These are phyloP conservation scores for Pulveroboletus sp. DNA, from an alignment of 768 basidiomycete genomes.

Conservation along the genomic window DNA sequence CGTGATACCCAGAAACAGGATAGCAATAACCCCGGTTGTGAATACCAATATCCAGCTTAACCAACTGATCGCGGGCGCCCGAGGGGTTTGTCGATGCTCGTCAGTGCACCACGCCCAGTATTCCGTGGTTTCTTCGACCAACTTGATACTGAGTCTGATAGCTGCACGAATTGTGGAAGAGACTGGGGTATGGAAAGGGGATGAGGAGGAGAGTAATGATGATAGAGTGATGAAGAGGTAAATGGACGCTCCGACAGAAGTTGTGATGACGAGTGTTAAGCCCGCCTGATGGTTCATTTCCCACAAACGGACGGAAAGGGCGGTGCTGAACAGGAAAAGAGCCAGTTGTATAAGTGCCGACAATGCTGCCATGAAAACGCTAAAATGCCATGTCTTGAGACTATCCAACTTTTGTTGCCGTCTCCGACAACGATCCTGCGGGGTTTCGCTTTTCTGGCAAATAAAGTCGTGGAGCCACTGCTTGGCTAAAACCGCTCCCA, in stretches of 20 bases:
- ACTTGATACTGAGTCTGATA: background rate
- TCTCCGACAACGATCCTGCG: slow-evolving; percentile 11
- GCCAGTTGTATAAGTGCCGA: slow-evolving; percentile 21
- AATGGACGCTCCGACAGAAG: slow-evolving; percentile 11
- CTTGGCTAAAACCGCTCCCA: slow-evolving; percentile 19
- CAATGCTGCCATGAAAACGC: slow-evolving; percentile 9
- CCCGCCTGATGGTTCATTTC: slow-evolving; percentile 5
- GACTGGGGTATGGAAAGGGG: slow-evolving; percentile 19
- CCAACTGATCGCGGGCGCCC: background rate
- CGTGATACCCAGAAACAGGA: background rate
- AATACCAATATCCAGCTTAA: background rate
- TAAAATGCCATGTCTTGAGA: slow-evolving; percentile 18
- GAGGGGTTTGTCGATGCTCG: background rate
- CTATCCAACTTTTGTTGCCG: slow-evolving; percentile 17
- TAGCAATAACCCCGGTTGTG: background rate
- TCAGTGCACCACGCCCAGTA: slow-evolving; percentile 4
- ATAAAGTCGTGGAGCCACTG: slow-evolving; percentile 14
- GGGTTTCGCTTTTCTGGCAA: slow-evolving; percentile 10
- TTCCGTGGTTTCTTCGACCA: background rate
- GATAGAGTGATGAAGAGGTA: slow-evolving; percentile 17
- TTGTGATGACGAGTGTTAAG: slow-evolving; percentile 6
- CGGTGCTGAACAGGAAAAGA: slow-evolving; percentile 17
- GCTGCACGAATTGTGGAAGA: slow-evolving; percentile 8
- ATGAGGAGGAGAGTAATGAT: slow-evolving; percentile 8
- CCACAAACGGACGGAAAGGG: slow-evolving; percentile 17